Conservation (phyloP, 192 early-diverging fungal genomes). For the Backusella westeae region DNA sequence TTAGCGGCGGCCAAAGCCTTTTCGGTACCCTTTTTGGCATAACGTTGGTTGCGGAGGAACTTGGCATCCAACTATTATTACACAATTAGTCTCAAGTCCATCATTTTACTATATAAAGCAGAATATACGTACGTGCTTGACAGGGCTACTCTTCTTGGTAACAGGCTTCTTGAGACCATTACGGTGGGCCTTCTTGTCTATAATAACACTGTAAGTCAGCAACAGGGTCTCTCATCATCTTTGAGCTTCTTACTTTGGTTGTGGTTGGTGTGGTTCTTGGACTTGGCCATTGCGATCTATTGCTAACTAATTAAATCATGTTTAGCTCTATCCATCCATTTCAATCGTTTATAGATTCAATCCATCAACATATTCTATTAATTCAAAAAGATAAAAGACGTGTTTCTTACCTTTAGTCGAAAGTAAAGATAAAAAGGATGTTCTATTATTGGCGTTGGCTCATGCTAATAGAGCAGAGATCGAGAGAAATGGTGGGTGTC, state of each 20-base stretch:
- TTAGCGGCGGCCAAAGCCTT: conserved; percentile 43
- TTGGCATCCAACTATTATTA: conserved; percentile 64
- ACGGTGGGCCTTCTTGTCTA: conserved; percentile 97
- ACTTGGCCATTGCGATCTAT: conserved; percentile 72
- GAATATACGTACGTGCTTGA: conserved; percentile 73
- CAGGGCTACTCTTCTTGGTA: conserved; percentile 83
- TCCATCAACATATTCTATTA: background rate
- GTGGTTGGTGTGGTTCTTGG: conserved; percentile 99
- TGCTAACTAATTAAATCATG: background rate
- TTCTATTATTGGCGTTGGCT: background rate
- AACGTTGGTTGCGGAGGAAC: conserved; percentile 98
- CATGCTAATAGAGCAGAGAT: background rate
- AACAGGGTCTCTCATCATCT: background rate
- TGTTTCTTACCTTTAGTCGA: conserved; percentile 3
- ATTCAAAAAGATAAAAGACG: background rate
- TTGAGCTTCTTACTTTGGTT: conserved; percentile 81
- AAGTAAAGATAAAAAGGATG: conserved; percentile 10
- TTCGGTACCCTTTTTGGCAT: conserved; percentile 78
- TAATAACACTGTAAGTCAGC: background rate
- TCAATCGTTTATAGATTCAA: background rate
- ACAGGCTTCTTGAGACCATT: conserved; percentile 99
- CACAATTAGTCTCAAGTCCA: conserved; percentile 15
- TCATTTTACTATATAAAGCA: background rate
- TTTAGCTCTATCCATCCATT: background rate
- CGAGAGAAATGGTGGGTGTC: background rate